Evolutionary conservation across 305 asterid genomes (phyloP), one percentile per base, ranked within the genome.

Genomic region (Fraxinus velutina): DNA sequence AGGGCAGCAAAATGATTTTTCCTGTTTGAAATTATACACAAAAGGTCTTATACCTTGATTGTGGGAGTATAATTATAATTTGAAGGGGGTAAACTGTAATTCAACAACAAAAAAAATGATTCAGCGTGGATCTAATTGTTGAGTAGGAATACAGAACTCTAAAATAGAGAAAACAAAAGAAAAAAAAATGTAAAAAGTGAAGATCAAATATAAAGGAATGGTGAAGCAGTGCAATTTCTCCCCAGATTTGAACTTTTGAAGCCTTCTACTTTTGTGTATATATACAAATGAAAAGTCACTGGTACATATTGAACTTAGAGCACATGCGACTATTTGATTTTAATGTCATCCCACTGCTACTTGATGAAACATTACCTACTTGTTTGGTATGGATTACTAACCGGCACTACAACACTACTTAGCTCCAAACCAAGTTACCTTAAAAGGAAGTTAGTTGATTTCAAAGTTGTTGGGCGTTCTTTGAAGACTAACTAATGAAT

Each of bases 401-500:
- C 17, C 34, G 73, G 30, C 73, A 64, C 34, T 64, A 22, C 5
- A 64, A 64, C 30, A 24, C 17, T 8, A 24, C 24, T 3, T 22
- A 27, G 36, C 30, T 10, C 34, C n/a, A 64, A 2, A 2, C 34
- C 34, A 64, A 10, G 73, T 64, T 24, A 64, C 34, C 6, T 22
- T 27, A 27, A 27, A 64, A 10, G 36, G 34, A 10, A 64, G 34
- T 85, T 24, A 90, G 78, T 73, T 39, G 33, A 78, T 78, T 7
- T 64, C 73, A 64, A 64, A 8, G 72, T 19, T 64, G 30, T 39
- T 77, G 0, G 90, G 88, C 3, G 89, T 86, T 77, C 87, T 89
- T 88, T 93, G 97, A 22, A 96, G 93, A 83, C 70, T 92, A 78
- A 94, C 92, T 10, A 95, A 92, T 1, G 97, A 86, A 84, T 86